These are phyloP conservation scores for Rutstroemia sp. DNA, from an alignment of 2,329 filamentous ascomycete species.

Conservation along the genomic window DNA sequence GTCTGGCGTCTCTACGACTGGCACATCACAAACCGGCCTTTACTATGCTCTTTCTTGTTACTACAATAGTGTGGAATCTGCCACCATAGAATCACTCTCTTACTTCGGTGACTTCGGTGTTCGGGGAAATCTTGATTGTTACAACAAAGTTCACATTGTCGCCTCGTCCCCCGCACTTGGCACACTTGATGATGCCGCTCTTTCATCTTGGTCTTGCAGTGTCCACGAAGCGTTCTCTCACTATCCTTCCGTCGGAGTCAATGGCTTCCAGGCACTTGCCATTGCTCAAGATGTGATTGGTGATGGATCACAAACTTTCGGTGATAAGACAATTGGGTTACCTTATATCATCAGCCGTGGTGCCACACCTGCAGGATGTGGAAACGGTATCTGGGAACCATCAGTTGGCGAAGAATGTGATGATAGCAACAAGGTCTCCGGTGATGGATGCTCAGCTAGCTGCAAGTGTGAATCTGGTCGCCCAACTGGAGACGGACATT, in stretches of 20 bases:
- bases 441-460: constrained; percentile 32
- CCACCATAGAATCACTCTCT: constrained; percentile 24
- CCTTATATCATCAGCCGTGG: constrained; percentile 38
- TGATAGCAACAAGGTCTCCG: constrained; percentile 31
- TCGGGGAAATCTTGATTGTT: constrained; percentile 34
- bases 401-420: constrained; percentile 36
- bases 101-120: constrained; percentile 35
- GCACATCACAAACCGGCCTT: constrained; percentile 29
- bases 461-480: constrained; percentile 33
- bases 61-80: constrained; percentile 28
- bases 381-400: constrained; percentile 32
- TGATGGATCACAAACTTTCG: constrained; percentile 30
- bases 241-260: constrained; percentile 31
- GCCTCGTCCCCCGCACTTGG: constrained; percentile 30
- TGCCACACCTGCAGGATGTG: constrained; percentile 35
- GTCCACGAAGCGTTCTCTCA: constrained; percentile 36
- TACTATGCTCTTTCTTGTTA: constrained; percentile 39
- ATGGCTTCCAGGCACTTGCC: constrained; percentile 34
- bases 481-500: constrained; percentile 24
- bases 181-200: constrained; percentile 31
- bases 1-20: constrained; percentile 18
- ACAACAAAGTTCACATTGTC: constrained; percentile 35
- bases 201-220: constrained; percentile 37
- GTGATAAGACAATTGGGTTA: constrained; percentile 32
- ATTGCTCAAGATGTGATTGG: constrained; percentile 33